A percentile compares a stretch with the other conserved stretches of the same genome.
Evolutionary conservation across 768 basidiomycete genomes (phyloP).

Genomic region (Dictyophora rubrovolvata): DNA sequence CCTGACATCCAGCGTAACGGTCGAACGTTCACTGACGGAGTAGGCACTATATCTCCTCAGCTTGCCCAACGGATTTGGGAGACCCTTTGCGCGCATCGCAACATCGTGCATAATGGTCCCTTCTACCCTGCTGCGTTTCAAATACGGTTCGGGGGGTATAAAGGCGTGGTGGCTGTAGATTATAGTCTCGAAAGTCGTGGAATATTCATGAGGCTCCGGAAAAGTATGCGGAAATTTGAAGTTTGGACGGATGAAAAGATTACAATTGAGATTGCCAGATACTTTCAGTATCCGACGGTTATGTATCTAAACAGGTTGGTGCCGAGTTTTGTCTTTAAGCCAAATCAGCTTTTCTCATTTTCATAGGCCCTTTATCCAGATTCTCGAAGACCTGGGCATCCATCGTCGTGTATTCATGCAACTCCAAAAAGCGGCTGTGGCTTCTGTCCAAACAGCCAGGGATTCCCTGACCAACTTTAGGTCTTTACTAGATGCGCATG

Average conservation of each 20-base stretch:
- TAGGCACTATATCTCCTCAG: conserved; percentile 62
- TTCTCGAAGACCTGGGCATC: conserved; percentile 69
- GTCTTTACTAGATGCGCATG: conserved; percentile 38
- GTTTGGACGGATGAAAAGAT: conserved; percentile 37
- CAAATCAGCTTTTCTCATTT: neutral
- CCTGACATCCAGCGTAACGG: conserved; percentile 39
- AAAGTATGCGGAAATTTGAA: conserved; percentile 70
- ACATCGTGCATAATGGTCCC: neutral
- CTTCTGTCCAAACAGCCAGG: conserved; percentile 47
- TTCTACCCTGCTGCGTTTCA: conserved; percentile 36
- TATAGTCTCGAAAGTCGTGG: conserved; percentile 33
- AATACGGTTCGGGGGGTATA: conserved; percentile 76
- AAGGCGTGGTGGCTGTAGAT: conserved; percentile 72
- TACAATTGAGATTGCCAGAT: conserved; percentile 63
- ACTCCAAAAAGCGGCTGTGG: conserved; percentile 52
- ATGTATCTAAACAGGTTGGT: conserved; percentile 66
- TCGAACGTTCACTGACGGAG: conserved; percentile 63
- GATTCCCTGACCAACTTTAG: conserved; percentile 42
- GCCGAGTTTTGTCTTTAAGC: neutral
- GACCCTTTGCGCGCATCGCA: conserved; percentile 36
- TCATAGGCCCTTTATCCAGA: conserved; percentile 59
- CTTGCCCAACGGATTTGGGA: conserved; percentile 53
- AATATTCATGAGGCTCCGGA: conserved; percentile 57
- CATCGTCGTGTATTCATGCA: conserved; percentile 43
- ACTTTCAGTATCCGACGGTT: conserved; percentile 47